Percentiles rank a stretch among this genome's conserved stretches.
phyloP scores from a whole-genome alignment of 345 rosid species.

The Pugionium cornutum region DNA sequence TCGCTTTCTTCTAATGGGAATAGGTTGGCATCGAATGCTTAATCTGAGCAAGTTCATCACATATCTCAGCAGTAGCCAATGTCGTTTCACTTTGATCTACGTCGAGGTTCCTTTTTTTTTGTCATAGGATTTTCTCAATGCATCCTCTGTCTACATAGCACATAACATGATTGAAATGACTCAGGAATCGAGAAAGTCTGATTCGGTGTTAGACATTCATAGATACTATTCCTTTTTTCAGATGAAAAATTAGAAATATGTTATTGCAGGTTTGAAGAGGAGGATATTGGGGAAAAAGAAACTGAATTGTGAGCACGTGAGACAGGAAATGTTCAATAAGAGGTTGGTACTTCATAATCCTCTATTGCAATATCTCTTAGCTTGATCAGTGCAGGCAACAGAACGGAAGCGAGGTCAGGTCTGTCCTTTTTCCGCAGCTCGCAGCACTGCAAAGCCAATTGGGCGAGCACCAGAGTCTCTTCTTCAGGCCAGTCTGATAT shows the following conservation, averaged over 20 bases:
- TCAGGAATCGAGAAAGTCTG: constrained; percentile 3
- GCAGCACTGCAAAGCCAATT: constrained; percentile 68
- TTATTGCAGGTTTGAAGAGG: constrained; percentile 17
- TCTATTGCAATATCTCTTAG: constrained; percentile 49
- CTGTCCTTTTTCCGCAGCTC: constrained; percentile 81
- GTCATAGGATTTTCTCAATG: constrained; percentile 29
- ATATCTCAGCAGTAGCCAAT: constrained; percentile 37
- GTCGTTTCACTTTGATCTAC: constrained; percentile 43
- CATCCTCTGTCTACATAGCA: constrained; percentile 32
- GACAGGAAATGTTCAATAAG: constrained; percentile 12
- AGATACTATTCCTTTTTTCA: neutral
- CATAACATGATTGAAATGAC: constrained; percentile 16
- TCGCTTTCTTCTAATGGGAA: constrained; percentile 24
- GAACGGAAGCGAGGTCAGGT: constrained; percentile 62
- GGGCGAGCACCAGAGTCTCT: constrained; percentile 60
- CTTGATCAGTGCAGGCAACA: constrained; percentile 65
- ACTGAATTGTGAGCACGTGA: constrained; percentile 23
- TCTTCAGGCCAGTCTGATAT: constrained; percentile 74
- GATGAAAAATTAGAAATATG: constrained; percentile 16
- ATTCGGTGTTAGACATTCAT: neutral
- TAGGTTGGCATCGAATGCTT: constrained; percentile 28
- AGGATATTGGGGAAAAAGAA: constrained; percentile 27
- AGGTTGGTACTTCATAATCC: constrained; percentile 24
- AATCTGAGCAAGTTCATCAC: constrained; percentile 29
- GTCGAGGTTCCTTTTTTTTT: constrained; percentile 45